Base-by-base conservation (phyloP, 208 protist species). In the Trypanosoma cruzi region DNA sequence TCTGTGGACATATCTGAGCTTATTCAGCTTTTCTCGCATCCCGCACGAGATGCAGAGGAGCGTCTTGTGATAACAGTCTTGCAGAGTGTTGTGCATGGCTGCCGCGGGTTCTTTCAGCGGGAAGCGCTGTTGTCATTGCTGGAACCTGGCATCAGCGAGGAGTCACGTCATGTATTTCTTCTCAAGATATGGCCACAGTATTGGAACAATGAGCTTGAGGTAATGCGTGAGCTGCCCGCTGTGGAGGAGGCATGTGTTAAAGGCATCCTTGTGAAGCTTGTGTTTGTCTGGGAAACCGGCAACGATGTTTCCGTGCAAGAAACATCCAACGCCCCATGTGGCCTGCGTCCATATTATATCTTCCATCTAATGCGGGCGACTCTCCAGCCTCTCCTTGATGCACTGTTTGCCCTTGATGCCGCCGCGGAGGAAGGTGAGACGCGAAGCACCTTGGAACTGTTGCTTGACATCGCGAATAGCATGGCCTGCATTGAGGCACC, bases 171-270 rank as follows among this genome's bases (percentile, higher is more conserved):
- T 31, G 5, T 1, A 6, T 70, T 70, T 70, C 50, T 70, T 24
- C 8, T 70, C 16, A 57, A 50, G 18, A 63, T 24, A 32, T 70
- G 65, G 65, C 55, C 42, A 16, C 32, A 62, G 2, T 70, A 63
- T 50, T 62, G 65, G 55, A 13, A 63, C 8, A 36, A 42, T 52
- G 54, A 70, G 34, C n/a, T 70, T 10, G 4, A 28, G 29, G 22
- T 62, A 16, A 32, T 70, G 26, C 24, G 6, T 28, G 55, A 54
- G 18, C 31, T 70, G 16, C 54, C 52, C 18, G 26, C 1, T 54
- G 54, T 62, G 37, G 55, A 63, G n/a, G 40, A 70, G 26, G 54
- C 26, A n/a, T 50, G 34, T 31, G 55, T 62, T n/a, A 70, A 70
- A 29, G 54, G n/a, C 22, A 60, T 70, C 31, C 52, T 70, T 16